Percentiles rank a stretch among this genome's conserved stretches.
phyloP scores from a whole-genome alignment of 1,284 basidiomycete genomes.

The Singerocomus inundabilis region DNA sequence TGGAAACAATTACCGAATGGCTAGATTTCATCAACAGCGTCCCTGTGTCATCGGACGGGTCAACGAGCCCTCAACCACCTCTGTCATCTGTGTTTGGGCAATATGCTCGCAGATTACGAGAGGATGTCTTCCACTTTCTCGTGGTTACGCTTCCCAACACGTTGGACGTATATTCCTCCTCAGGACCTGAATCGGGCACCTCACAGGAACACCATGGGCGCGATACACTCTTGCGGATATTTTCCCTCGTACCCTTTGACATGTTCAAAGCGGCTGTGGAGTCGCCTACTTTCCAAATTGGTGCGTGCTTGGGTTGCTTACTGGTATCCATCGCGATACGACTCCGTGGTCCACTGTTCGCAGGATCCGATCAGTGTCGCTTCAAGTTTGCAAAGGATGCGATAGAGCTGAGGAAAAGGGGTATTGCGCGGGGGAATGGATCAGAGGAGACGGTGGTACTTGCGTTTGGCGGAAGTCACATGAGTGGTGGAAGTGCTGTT shows the following conservation, averaged over 20 bases:
- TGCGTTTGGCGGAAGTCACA: conserved; percentile 71
- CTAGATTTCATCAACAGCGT: conserved; percentile 69
- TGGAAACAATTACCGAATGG: conserved; percentile 73
- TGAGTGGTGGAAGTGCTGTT: conserved; percentile 66
- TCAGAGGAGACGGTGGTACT: conserved; percentile 83
- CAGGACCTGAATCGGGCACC: conserved; percentile 36
- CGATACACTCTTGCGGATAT: conserved; percentile 67
- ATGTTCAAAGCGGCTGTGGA: conserved; percentile 79
- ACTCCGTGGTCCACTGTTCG: conserved; percentile 15
- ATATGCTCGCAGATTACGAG: conserved; percentile 65
- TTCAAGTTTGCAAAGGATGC: conserved; percentile 90
- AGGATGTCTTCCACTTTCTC: conserved; percentile 76
- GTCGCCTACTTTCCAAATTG: conserved; percentile 73
- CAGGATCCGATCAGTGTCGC: conserved; percentile 78
- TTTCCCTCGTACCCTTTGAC: conserved; percentile 76
- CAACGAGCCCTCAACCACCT: conserved; percentile 50
- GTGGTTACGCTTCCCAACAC: conserved; percentile 67
- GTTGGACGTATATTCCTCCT: conserved; percentile 48
- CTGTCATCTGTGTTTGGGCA: conserved; percentile 64
- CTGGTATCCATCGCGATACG: conserved; percentile 4
- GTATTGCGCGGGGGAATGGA: conserved; percentile 57
- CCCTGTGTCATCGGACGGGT: conserved; percentile 52
- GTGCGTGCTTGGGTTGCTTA: conserved; percentile 42
- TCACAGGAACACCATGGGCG: conserved; percentile 48
- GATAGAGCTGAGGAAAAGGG: conserved; percentile 75